Base-by-base conservation (phyloP, 2,329 filamentous ascomycete species). In the Chaetomium olivaceum region DNA sequence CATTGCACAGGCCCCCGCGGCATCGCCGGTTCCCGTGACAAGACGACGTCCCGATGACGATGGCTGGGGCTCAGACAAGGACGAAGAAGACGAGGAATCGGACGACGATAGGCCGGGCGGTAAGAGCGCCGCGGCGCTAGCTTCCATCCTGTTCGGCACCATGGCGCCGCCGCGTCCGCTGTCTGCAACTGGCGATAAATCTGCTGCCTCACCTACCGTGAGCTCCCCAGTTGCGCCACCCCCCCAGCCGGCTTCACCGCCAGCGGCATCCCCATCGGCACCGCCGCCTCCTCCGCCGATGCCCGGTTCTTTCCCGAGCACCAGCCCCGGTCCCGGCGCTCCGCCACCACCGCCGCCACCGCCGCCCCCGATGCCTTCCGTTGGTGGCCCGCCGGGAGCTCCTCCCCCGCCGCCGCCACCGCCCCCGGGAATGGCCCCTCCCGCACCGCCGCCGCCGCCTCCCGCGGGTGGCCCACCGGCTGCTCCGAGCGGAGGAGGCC, bases 131-230 rank as follows among this genome's bases (percentile, higher is more conserved):
- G 95, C 96, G 67, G 92, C 97, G 72, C 86, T 99, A 46, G 95
- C 95, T 19, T 96, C 92, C 7, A 95, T 97, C 67, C 84, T 99
- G 23, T 99, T 99, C 76, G 94, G 95, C 66, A 97, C 93, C 60
- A 98, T 99, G 93, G 94, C 87, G 11, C 94, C 95, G 48, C 94
- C 95, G 16, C 88, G 94, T 60, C 93, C 94, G 33, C 80, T 97
- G 54, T 96, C 92, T 23, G 90, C 92, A 7, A 88, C 91, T 76
- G 92, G 91, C 62, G 88, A 91, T 70, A 91, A 91, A 72, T 81
- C 81, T 9, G 75, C 77, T 31, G 73, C 76, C 11, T 76, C 80
- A 11, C 60, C 64, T 31, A 73, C 76, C 1, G 70, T 70, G 23
- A 80, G 79, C 64, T 76, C 76, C 11, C 78, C 70, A 57, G 80